phyloP scores from a whole-genome alignment of 164 flowering plant genomes.

The Chimonanthus praecox region DNA sequence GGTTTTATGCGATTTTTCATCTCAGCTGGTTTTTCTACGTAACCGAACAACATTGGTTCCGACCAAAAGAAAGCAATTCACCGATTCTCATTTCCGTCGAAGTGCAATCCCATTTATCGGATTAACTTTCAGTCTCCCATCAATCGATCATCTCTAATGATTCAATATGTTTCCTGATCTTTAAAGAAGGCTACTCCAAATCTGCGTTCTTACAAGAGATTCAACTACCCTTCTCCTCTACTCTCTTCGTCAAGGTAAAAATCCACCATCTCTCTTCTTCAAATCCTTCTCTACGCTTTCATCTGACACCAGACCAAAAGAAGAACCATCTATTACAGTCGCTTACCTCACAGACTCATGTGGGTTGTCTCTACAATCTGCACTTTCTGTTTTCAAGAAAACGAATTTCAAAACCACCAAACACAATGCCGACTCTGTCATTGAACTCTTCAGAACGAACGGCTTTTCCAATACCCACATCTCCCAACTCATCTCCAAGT shows the following conservation, averaged over 20 bases:
- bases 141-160: no score
- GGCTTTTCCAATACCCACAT: neutral
- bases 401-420: neutral
- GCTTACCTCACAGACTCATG: neutral
- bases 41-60: no score
- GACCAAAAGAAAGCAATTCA: no score
- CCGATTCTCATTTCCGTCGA: no score
- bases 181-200: neutral
- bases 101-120: no score
- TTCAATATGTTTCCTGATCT: neutral
- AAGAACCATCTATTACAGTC: neutral
- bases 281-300: constrained; percentile 8
- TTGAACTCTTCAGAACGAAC: neutral
- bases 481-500: neutral
- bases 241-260: neutral
- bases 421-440: neutral
- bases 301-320: neutral
- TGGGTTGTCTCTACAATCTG: neutral
- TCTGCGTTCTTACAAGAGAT: neutral
- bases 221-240: neutral
- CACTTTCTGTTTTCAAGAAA: neutral
- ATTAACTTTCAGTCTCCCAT: no score
- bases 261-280: neutral
- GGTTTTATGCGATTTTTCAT: no score
- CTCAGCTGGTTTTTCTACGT: no score